phyloP scores from a whole-genome alignment of 345 rosid species.

The Eucalyptus erythrocorys region DNA sequence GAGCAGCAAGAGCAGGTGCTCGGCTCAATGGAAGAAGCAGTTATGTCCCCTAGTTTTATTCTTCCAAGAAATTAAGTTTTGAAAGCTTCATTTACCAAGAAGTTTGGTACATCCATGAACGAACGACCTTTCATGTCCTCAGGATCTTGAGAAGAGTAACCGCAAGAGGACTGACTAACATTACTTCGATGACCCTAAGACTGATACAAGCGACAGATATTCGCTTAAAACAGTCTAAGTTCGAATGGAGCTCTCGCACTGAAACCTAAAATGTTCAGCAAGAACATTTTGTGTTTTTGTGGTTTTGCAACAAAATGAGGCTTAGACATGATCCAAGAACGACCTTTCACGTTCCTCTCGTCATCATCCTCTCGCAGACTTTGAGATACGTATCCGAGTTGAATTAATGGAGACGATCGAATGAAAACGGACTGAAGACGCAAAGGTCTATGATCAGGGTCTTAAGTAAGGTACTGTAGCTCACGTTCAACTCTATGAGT shows the following conservation, averaged over 20 bases:
- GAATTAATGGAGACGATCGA: background rate
- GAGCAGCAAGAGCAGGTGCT: background rate
- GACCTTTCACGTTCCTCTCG: background rate
- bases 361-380: background rate
- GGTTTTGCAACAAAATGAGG: background rate
- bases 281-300: background rate
- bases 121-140: background rate
- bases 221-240: background rate
- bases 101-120: background rate
- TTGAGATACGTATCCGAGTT: background rate
- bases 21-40: background rate
- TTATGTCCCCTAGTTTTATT: background rate
- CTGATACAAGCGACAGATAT: background rate
- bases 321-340: background rate
- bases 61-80: background rate
- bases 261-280: background rate
- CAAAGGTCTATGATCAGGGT: background rate
- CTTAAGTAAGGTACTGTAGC: background rate
- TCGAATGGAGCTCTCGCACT: background rate
- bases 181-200: background rate
- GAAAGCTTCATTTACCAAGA: background rate
- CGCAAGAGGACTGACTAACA: background rate
- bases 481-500: background rate
- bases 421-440: background rate
- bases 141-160: background rate